Conservation (phyloP, 306 rosid species). For the Vigna unguiculata region DNA sequence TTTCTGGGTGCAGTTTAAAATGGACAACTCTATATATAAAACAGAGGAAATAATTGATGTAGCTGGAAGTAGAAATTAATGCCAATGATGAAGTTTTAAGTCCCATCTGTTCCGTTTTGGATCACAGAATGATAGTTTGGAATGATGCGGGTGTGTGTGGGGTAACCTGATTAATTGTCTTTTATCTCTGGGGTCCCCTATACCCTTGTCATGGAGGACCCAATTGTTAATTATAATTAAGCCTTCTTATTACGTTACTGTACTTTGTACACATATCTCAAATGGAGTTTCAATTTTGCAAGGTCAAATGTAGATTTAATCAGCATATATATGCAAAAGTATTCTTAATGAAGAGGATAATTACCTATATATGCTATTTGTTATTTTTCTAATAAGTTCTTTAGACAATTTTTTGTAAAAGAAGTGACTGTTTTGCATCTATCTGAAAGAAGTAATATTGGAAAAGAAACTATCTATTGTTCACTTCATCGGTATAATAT, state of each 20-base stretch:
- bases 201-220: conserved; percentile 41
- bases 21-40: conserved; percentile 50
- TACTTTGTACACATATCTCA: conserved; percentile 35
- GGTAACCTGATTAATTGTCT: conserved; percentile 48
- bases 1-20: conserved; percentile 30
- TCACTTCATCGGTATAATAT: too few species aligned
- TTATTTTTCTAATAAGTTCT: too few species aligned
- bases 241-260: conserved; percentile 31
- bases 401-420: too few species aligned
- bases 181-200: conserved; percentile 45
- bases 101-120: conserved; percentile 57
- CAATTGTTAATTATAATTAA: background rate
- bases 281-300: background rate
- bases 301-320: too few species aligned
- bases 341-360: too few species aligned
- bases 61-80: conserved; percentile 50
- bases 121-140: conserved; percentile 59
- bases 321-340: too few species aligned
- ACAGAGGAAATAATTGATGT: conserved; percentile 30
- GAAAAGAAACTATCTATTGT: too few species aligned
- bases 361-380: too few species aligned
- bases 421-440: too few species aligned
- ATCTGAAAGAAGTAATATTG: too few species aligned
- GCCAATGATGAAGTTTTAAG: conserved; percentile 51
- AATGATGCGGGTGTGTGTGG: conserved; percentile 49